phyloP scores from a whole-genome alignment of 768 basidiomycete species.

The Agaricus subrufescens region DNA sequence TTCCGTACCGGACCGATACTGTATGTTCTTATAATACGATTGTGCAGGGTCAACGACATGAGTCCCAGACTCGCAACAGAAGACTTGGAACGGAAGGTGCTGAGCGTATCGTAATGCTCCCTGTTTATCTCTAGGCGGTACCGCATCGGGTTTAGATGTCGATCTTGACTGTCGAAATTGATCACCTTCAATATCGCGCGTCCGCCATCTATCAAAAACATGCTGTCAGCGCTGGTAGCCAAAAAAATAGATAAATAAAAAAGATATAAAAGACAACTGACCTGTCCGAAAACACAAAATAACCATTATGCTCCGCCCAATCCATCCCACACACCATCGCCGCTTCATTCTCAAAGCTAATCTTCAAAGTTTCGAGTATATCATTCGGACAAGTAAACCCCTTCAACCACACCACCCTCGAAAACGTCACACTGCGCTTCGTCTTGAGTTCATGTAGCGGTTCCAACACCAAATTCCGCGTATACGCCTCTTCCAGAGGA shows the following conservation, averaged over 20 bases:
- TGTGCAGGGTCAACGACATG: constrained; percentile 95
- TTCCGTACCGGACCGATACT: constrained; percentile 77
- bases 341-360: constrained; percentile 86
- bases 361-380: constrained; percentile 91
- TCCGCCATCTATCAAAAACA: constrained; percentile 70
- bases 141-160: constrained; percentile 82
- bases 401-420: constrained; percentile 94
- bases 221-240: not conserved
- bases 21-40: constrained; percentile 89
- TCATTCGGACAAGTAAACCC: constrained; percentile 99
- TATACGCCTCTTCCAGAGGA: constrained; percentile 91
- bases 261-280: constrained; percentile 26
- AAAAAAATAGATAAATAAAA: not conserved
- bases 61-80: constrained; percentile 97
- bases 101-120: constrained; percentile 82
- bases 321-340: constrained; percentile 99
- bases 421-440: constrained; percentile 77
- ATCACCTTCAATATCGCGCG: constrained; percentile 96
- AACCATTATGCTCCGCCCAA: constrained; percentile 97
- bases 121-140: constrained; percentile 84
- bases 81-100: constrained; percentile 96
- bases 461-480: constrained; percentile 88
- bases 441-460: constrained; percentile 80
- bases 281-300: constrained; percentile 98
- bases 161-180: constrained; percentile 97